Base-by-base conservation (phyloP, 1,139 yeast species). In the Kodamaea fungicola region DNA sequence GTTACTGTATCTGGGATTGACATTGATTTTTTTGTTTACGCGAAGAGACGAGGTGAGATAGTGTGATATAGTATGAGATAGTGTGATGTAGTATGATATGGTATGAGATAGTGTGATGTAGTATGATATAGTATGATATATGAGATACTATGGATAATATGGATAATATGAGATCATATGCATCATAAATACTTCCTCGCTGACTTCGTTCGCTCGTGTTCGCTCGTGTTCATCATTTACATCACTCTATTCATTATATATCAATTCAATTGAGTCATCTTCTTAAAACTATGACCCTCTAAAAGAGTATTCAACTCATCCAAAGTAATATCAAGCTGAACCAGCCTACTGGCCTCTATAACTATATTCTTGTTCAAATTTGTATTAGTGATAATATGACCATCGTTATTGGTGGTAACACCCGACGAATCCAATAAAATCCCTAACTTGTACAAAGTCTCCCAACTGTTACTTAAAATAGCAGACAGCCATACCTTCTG, bases 401-500 rank as follows among this genome's bases (percentile, higher is more conserved):
- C 71, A 13, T 61, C 65, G 40, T 55, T 62, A 31, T 53, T 54
- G 3, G 71, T 61, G 10, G 64, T 55, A 6, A 62, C 54, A 2
- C 61, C 57, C 21, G 55, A 52, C 12, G 59, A 54, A 40, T 71
- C 76, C 21, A 69, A 51, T 2, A 69, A 42, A 6, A 71, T 38
- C 2, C 74, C 74, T 32, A 58, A 39, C 39, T 57, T 59, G 46
- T 65, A 69, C 13, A 76, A 46, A 1, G 59, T 51, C 38, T 76
- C 79, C 87, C 87, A 80, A 39, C 79, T 67, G 38, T 70, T 74
- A 35, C 71, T 71, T 38, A 79, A 57, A 19, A 73, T 70, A 27
- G 58, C 61, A 29, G 74, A 62, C 7, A 71, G 61, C 79, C 82
- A 77, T 2, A 68, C 52, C 43, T 71, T 76, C 29, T 71, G 67